Percentiles rank a stretch among this genome's conserved stretches.
phyloP scores from a whole-genome alignment of 805 yeast species.

The Monosporozyma unispora region DNA sequence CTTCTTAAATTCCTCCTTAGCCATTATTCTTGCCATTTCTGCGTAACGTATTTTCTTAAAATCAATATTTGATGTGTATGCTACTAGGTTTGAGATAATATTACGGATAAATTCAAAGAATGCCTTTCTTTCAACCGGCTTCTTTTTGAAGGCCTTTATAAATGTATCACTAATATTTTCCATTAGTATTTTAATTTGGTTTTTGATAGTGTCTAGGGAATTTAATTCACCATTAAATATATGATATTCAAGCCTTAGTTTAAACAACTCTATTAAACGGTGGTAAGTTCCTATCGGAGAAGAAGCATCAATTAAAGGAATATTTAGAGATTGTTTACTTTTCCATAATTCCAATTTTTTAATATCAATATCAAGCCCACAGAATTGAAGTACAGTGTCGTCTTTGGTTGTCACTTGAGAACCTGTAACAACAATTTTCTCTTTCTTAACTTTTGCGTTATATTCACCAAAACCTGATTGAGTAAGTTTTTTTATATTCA shows the following conservation, averaged over 20 bases:
- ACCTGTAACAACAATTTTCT: constrained; percentile 31
- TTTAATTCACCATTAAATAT: constrained; percentile 21
- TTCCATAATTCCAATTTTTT: constrained; percentile 32
- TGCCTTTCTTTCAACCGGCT: neutral
- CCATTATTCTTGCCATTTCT: neutral
- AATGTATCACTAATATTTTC: constrained; percentile 4
- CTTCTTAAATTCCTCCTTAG: neutral
- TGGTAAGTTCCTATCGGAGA: constrained; percentile 18
- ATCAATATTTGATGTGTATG: neutral
- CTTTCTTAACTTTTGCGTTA: constrained; percentile 33
- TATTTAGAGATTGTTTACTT: constrained; percentile 14
- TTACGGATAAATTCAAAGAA: neutral
- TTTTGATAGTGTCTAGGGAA: constrained; percentile 1
- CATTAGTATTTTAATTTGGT: constrained; percentile 6
- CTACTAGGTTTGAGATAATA: neutral
- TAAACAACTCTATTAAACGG: constrained; percentile 21
- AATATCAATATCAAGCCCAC: constrained; percentile 35
- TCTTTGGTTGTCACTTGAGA: constrained; percentile 9
- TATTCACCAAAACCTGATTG: constrained; percentile 35
- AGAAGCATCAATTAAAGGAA: constrained; percentile 7
- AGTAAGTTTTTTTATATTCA: constrained; percentile 24
- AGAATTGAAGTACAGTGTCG: constrained; percentile 27
- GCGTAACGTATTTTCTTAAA: neutral
- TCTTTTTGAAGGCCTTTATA: constrained; percentile 2
- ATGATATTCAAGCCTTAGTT: constrained; percentile 28